These are phyloP conservation scores for Lactifluus subvellereus DNA, from an alignment of 768 basidiomycete species.

Conservation along the genomic window DNA sequence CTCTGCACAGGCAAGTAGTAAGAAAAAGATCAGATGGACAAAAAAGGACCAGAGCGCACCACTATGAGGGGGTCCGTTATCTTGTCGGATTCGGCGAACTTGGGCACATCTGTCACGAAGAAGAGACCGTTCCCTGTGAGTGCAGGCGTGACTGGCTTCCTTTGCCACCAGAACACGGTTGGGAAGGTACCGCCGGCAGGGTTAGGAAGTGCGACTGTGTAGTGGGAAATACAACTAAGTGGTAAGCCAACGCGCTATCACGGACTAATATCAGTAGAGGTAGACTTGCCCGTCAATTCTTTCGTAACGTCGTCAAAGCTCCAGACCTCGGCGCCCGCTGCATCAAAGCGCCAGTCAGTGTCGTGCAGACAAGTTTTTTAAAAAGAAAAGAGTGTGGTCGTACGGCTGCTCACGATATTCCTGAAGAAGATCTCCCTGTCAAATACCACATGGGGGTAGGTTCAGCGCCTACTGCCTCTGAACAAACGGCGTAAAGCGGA, in stretches of 20 bases:
- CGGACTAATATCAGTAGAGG: neutral
- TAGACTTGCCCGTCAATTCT: slow-evolving; percentile 5
- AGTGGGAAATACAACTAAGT: neutral
- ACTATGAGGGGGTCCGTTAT: neutral
- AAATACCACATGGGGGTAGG: neutral
- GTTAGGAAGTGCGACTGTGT: neutral
- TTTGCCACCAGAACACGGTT: neutral
- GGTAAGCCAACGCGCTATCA: neutral
- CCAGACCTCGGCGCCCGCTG: slow-evolving; percentile 8
- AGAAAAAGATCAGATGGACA: neutral
- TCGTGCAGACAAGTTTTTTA: neutral
- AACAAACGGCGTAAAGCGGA: neutral
- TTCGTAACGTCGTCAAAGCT: neutral
- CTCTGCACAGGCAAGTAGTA: slow-evolving; percentile 1
- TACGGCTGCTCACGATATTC: neutral
- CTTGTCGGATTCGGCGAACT: neutral
- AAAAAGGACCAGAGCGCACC: neutral
- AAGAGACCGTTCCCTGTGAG: neutral
- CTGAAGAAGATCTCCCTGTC: neutral
- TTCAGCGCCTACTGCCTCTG: neutral
- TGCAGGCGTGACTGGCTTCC: no score
- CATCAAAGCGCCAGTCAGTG: neutral
- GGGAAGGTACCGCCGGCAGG: neutral
- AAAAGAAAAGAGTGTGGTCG: neutral
- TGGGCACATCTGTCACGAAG: neutral